A percentile compares a stretch with the other conserved stretches of the same genome.
Conservation (phyloP, 2,329 filamentous ascomycete genomes). For the Talaromyces sp. region DNA sequence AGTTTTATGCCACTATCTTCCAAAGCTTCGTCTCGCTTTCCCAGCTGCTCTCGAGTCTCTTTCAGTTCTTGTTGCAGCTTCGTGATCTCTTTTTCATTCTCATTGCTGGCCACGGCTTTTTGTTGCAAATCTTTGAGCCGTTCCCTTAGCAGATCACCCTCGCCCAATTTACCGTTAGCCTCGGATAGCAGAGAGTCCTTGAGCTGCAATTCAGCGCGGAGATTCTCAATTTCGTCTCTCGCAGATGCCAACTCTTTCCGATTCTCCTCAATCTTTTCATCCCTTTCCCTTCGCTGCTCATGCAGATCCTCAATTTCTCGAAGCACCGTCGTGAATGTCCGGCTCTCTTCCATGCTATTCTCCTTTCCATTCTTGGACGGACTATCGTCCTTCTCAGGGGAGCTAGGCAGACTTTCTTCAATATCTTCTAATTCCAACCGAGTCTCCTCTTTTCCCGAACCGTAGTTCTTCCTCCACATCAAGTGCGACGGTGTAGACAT, state of each 20-base stretch:
- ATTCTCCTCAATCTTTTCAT: slow-evolving; percentile 34
- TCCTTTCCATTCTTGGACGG: slow-evolving; percentile 28
- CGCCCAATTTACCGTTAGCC: slow-evolving; percentile 23
- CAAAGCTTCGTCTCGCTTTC: slow-evolving; percentile 33
- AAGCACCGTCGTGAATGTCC: slow-evolving; percentile 26
- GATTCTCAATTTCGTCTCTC: slow-evolving; percentile 36
- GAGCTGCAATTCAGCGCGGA: slow-evolving; percentile 37
- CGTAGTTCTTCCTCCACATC: slow-evolving; percentile 28
- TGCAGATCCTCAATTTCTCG: slow-evolving; percentile 32
- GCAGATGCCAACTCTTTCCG: slow-evolving; percentile 33
- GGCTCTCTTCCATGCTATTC: slow-evolving; percentile 20
- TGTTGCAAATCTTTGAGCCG: slow-evolving; percentile 29
- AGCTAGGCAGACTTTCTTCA: slow-evolving; percentile 33
- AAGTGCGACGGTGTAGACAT: slow-evolving; percentile 45
- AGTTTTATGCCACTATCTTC: slow-evolving; percentile 33
- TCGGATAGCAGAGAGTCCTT: slow-evolving; percentile 31
- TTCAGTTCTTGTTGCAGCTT: slow-evolving; percentile 33
- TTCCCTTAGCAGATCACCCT: slow-evolving; percentile 29
- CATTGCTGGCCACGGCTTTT: slow-evolving; percentile 26
- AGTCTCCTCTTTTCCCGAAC: slow-evolving; percentile 27
- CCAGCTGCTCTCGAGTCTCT: slow-evolving; percentile 33
- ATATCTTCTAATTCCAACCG: slow-evolving; percentile 38
- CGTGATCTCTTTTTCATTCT: slow-evolving; percentile 32
- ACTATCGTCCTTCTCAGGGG: slow-evolving; percentile 24
- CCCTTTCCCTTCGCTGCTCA: slow-evolving; percentile 31